Evolutionary conservation across 768 basidiomycete species (phyloP).

Genomic region (Rhodosporidiobolus odoratus): DNA sequence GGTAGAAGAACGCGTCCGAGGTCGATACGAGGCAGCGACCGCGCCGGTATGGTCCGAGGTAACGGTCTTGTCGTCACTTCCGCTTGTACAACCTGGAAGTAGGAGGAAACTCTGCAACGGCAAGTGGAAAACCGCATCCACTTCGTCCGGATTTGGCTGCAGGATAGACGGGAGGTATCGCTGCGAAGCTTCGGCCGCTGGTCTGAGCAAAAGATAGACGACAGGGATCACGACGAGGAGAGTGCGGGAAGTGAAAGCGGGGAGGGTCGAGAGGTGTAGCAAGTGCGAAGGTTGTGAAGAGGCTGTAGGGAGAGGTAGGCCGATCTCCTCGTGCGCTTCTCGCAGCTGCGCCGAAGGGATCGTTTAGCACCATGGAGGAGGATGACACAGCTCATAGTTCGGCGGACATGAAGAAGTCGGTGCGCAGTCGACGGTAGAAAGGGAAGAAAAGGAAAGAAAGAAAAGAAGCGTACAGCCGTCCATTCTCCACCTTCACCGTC

Average conservation of each 20-base stretch:
- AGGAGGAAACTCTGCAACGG: slow-evolving; percentile 16
- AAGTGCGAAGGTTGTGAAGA: background rate
- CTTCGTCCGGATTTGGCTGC: slow-evolving; percentile 32
- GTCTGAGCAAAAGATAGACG: slow-evolving; percentile 28
- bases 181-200: background rate
- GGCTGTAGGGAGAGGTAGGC: slow-evolving; percentile 7
- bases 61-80: background rate
- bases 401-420: background rate
- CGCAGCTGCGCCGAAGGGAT: slow-evolving; percentile 16
- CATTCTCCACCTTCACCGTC: slow-evolving; percentile 20
- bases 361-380: background rate
- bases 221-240: slow-evolving; percentile 40
- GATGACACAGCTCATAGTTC: too few species aligned
- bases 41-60: background rate
- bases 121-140: slow-evolving; percentile 36
- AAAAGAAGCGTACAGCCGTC: slow-evolving; percentile 31
- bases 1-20: background rate
- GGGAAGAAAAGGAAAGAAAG: background rate
- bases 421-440: background rate
- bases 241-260: slow-evolving; percentile 38
- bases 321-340: slow-evolving; percentile 41
- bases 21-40: background rate
- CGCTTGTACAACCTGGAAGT: background rate
- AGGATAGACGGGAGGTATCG: background rate
- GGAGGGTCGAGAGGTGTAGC: slow-evolving; percentile 35